Evolutionary conservation across 106 monocot genomes (phyloP).

Genomic region (Platanthera guangdongensis): DNA sequence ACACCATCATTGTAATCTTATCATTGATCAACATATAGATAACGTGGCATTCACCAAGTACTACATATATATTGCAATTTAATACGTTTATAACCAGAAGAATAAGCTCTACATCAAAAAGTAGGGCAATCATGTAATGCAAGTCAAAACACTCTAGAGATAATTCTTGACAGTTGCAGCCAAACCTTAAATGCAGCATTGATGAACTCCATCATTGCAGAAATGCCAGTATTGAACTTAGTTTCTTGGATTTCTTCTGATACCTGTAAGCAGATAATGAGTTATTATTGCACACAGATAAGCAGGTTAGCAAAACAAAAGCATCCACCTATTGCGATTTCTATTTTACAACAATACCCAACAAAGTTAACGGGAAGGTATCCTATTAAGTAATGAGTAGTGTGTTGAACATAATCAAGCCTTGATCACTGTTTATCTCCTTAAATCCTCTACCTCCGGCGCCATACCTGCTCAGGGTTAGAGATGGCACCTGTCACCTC

Average conservation of each 20-base stretch:
- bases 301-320: neutral
- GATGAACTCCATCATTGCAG: slow-evolving; percentile 97
- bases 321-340: no score
- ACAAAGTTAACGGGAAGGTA: no score
- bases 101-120: neutral
- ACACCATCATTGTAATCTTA: no score
- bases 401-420: no score
- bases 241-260: slow-evolving; percentile 89
- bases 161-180: neutral
- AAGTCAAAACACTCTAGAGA: neutral
- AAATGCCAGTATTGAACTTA: slow-evolving; percentile 94
- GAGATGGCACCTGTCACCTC: no score
- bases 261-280: slow-evolving; percentile 35
- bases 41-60: neutral
- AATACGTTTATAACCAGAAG: neutral
- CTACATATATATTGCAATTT: neutral
- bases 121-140: no score
- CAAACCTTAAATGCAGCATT: slow-evolving; percentile 94
- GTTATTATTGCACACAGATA: neutral
- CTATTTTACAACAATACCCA: no score
- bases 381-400: no score
- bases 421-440: no score
- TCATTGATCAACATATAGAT: neutral
- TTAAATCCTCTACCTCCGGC: no score
- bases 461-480: no score